Conservation (phyloP, 108 stramenopile genomes). For the Stephanodiscus minutulus region DNA sequence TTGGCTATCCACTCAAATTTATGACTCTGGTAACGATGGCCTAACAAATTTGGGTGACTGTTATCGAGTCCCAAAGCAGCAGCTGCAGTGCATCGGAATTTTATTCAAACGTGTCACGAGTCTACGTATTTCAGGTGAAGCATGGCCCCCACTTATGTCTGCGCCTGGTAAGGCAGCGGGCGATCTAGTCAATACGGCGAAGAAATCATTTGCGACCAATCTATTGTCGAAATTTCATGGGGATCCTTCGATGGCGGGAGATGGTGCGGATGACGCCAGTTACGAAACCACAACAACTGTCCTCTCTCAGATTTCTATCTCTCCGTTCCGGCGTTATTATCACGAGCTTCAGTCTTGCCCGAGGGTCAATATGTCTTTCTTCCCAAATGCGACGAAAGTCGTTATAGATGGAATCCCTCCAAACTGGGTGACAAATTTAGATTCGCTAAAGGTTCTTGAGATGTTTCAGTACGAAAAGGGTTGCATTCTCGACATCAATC, state of each 20-base stretch:
- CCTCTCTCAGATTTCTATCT: conserved; percentile 3
- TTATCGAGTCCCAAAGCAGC: conserved; percentile 43
- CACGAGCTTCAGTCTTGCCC: conserved; percentile 52
- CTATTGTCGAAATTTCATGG: conserved; percentile 32
- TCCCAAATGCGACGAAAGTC: conserved; percentile 66
- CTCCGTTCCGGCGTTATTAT: conserved; percentile 46
- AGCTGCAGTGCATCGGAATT: conserved; percentile 55
- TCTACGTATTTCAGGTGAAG: conserved; percentile 60
- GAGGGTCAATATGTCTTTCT: conserved; percentile 62
- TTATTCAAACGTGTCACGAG: conserved; percentile 62
- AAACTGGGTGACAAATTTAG: conserved; percentile 61
- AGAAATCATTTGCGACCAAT: conserved; percentile 19
- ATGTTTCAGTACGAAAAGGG: conserved; percentile 65
- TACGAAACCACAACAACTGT: conserved; percentile 2
- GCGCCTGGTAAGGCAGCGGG: conserved; percentile 19
- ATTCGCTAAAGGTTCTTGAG: conserved; percentile 51
- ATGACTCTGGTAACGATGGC: conserved; percentile 2
- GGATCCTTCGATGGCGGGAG: conserved; percentile 31
- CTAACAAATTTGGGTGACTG: conserved; percentile 13
- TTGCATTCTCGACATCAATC: conserved; percentile 58
- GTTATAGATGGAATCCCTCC: conserved; percentile 72
- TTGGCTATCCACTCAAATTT: conserved; percentile 65
- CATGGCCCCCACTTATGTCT: conserved; percentile 61
- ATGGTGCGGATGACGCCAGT: conserved; percentile 30
- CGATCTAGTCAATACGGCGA: conserved; percentile 20